These are phyloP conservation scores for Capsella rubella DNA, from an alignment of 441 rosid species.

Conservation along the genomic window DNA sequence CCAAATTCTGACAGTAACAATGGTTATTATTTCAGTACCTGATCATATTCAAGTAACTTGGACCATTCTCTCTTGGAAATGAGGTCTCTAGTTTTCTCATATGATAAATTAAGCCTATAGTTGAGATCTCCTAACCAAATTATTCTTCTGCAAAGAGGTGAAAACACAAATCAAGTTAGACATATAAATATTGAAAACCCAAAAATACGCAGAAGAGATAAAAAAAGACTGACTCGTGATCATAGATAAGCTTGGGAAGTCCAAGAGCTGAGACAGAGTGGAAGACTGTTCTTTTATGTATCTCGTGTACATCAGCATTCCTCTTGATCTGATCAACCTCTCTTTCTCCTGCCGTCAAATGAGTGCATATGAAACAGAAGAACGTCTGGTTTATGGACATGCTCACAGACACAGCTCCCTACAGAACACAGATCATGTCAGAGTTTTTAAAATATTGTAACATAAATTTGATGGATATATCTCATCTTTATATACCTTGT, in stretches of 20 bases:
- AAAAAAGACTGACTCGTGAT: conserved; percentile 65
- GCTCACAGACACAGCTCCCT: conserved; percentile 93
- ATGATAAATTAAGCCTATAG: conserved; percentile 83
- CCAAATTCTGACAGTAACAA: conserved; percentile 13
- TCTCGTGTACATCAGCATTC: conserved; percentile 82
- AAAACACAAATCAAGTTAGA: conserved; percentile 17
- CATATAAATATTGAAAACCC: neutral
- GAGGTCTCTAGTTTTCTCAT: conserved; percentile 70
- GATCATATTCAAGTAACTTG: conserved; percentile 73
- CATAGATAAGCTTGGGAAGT: conserved; percentile 65
- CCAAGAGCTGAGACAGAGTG: conserved; percentile 56
- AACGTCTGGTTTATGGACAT: conserved; percentile 84
- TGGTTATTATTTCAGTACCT: conserved; percentile 55
- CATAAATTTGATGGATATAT: neutral
- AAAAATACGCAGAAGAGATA: neutral
- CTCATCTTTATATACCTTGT: conserved; percentile 60
- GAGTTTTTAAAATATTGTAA: neutral
- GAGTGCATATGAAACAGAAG: conserved; percentile 77
- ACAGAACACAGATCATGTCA: conserved; percentile 25
- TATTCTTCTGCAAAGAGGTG: conserved; percentile 49
- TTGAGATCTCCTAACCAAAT: conserved; percentile 97
- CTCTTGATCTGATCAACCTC: conserved; percentile 83
- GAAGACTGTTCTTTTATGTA: conserved; percentile 74
- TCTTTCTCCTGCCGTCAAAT: conserved; percentile 84
- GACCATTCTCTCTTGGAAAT: conserved; percentile 78